Base-by-base conservation (phyloP, 2,329 filamentous ascomycete species). In the Apiospora phragmitis region DNA sequence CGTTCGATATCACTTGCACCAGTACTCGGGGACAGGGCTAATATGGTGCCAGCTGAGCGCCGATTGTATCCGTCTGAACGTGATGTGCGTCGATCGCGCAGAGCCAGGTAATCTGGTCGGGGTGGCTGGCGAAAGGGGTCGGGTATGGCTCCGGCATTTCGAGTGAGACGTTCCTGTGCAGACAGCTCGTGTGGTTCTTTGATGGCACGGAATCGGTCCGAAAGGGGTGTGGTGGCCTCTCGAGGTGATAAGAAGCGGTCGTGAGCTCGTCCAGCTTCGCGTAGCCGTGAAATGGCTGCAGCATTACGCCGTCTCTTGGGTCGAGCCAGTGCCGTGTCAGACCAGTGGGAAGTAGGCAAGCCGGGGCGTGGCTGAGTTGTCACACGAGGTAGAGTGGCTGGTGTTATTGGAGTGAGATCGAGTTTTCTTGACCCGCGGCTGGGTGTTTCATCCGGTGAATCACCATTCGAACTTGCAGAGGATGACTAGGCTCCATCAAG, bases 231-330 rank as follows among this genome's bases (percentile, higher is more conserved):
- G 0, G 72, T 71, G 18, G 75, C 72, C 45, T 83, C 79, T 71
- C 86, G 80, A 11, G 77, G 77, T 16, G 87, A 85, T 5, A 90
- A 80, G 73, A 88, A 90, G 65, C 88, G 85, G 73, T 90, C 87
- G 3, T 83, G 79, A 6, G 71, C 21, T 41, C 65, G 32, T 38
- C 51, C 32, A 7, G 29, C 2, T 11, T 26, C 38, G 9, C 62
- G 29, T 24, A 41, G 68, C 4, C 42, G 45, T 21, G 70, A 16
- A 18, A 45, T 67, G 11, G 26, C 24, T 11, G 45, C 51, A 12
- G 32, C 45, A 5, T n/a, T 9, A 14, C 1, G 43, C 12, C 45
- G 42, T 35, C 65, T 65, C 35, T 59, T 55, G 12, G 45, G 26
- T 18, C 6, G 21, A 26, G 14, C 42, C 12, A 68, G 12, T 32